Conservation (phyloP, 2,329 filamentous ascomycete species). For the Epichloe sp. region DNA sequence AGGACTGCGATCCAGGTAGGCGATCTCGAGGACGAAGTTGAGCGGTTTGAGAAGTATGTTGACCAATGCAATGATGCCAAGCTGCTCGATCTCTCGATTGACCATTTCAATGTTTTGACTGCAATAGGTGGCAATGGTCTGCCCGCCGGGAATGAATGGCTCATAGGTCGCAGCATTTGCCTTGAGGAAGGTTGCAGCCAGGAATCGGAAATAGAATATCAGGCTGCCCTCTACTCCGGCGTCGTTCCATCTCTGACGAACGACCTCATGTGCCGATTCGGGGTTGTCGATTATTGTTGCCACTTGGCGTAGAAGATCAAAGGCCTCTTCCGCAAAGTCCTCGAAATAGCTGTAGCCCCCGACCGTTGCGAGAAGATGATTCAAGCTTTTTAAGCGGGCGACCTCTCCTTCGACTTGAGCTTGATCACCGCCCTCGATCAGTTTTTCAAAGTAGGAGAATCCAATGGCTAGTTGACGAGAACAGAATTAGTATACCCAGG, state of each 20-base stretch:
- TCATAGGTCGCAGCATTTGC: slow-evolving; percentile 55
- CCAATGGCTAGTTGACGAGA: slow-evolving; percentile 53
- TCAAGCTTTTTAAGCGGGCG: slow-evolving; percentile 57
- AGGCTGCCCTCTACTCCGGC: slow-evolving; percentile 54
- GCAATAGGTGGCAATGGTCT: slow-evolving; percentile 55
- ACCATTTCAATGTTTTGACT: slow-evolving; percentile 57
- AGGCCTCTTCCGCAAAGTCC: slow-evolving; percentile 69
- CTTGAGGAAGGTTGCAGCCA: slow-evolving; percentile 78
- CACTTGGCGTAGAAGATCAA: slow-evolving; percentile 53
- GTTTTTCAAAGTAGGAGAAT: slow-evolving; percentile 83
- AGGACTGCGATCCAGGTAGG: slow-evolving; percentile 78
- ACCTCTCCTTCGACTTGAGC: slow-evolving; percentile 57
- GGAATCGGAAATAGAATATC: slow-evolving; percentile 72
- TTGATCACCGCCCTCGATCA: slow-evolving; percentile 55
- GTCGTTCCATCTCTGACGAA: slow-evolving; percentile 65
- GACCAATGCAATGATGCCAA: slow-evolving; percentile 67
- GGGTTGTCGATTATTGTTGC: slow-evolving; percentile 45
- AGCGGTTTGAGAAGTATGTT: slow-evolving; percentile 69
- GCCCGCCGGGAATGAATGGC: slow-evolving; percentile 53
- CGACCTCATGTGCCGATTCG: slow-evolving; percentile 36
- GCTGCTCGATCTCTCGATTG: slow-evolving; percentile 76
- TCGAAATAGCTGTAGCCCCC: slow-evolving; percentile 63
- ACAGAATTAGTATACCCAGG: not conserved
- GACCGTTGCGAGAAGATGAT: slow-evolving; percentile 53
- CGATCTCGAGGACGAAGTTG: slow-evolving; percentile 70